phyloP scores from a whole-genome alignment of 179 eudicot species.

The Camellia oleifera region DNA sequence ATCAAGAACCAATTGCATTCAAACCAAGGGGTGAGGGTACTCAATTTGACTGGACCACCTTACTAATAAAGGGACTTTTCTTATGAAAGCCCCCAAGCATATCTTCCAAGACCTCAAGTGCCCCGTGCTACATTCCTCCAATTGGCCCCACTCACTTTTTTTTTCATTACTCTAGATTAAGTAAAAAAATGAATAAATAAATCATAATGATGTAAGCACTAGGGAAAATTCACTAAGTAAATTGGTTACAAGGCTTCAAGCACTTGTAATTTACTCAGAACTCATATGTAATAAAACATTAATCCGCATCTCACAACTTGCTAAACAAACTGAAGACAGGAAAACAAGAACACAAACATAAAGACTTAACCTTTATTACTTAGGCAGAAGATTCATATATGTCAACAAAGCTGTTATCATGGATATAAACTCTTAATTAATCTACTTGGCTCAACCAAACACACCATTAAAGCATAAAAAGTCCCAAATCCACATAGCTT shows the following conservation, averaged over 20 bases:
- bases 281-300: neutral
- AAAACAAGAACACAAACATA: neutral
- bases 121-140: neutral
- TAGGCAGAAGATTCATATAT: neutral
- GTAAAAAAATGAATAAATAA: neutral
- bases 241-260: neutral
- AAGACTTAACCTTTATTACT: neutral
- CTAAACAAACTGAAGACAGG: neutral
- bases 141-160: neutral
- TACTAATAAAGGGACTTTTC: no score
- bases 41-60: no score
- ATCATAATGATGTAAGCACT: neutral
- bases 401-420: neutral
- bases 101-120: no score
- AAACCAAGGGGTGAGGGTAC: no score
- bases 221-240: neutral
- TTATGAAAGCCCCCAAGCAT: no score
- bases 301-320: neutral
- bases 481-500: slow-evolving; percentile 1
- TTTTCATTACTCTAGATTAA: no score
- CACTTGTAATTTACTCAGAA: neutral
- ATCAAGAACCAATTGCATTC: no score
- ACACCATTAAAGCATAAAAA: neutral
- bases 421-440: no score
- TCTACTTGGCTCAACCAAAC: neutral